Evolutionary conservation across 2,329 filamentous ascomycete species (phyloP), one percentile per base, ranked within the genome.

Genomic region (Trichoderma cornu-damae): DNA sequence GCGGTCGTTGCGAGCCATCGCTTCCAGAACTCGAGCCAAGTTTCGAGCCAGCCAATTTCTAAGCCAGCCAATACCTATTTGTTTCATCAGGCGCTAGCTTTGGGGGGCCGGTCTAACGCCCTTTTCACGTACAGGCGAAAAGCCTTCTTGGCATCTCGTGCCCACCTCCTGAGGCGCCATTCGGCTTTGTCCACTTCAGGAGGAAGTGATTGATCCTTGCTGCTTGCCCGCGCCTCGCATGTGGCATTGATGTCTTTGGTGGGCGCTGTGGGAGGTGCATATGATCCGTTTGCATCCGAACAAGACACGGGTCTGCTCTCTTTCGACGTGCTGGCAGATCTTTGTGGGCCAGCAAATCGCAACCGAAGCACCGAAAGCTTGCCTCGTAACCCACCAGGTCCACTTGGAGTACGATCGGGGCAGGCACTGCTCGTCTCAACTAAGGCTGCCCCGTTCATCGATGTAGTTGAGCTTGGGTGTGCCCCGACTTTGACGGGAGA

Each of bases 81-180:
- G n/a, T 43, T 49, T 35, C 22, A 59, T 57, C 60, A 61, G 42
- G 54, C 35, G 18, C 40, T 60, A 22, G 60, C 61, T 47, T 63
- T 62, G 22, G 64, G 62, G n/a, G 66, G 62, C 58, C 72, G 66
- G 60, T 69, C 66, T 52, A 70, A 63, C 28, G 66, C 69, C 38
- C 63, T 68, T 54, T 63, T 68, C 49, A 74, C 61, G 50, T 68
- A 72, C 22, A 63, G 66, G 16, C 67, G 69, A 30, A 74, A 65
- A 30, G 65, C 67, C 37, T 64, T 64, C 46, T 65, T 72, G 22
- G 69, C 70, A 44, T 67, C 66, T 49, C 60, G 64, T 20, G 69
- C 70, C 72, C 72, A 74, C 35, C 64, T 65, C 57, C 64, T 68
- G 30, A 74, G 63, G 28, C 68, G 65, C 5, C 63, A 63, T 11